Evolutionary conservation across 805 yeast genomes (phyloP).

Genomic region (Saccharomycopsis oosterbeekiorum): DNA sequence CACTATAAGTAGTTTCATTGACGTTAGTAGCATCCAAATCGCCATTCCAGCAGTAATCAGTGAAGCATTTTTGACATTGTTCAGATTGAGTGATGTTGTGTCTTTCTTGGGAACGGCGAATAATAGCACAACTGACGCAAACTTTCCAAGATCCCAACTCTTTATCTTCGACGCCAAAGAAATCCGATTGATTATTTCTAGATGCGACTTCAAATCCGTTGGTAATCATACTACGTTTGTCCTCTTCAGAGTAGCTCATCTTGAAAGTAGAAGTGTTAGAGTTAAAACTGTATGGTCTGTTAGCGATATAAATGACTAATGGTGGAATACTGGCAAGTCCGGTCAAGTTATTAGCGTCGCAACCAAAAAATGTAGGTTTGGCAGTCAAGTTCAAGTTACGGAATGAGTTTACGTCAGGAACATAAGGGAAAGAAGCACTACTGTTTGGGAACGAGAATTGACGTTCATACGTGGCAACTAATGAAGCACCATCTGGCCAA

Average conservation of each 20-base stretch:
- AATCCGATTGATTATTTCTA: slow-evolving; percentile 50
- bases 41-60: slow-evolving; percentile 74
- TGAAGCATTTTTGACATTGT: slow-evolving; percentile 66
- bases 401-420: slow-evolving; percentile 61
- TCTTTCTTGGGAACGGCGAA: slow-evolving; percentile 71
- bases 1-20: background rate
- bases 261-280: slow-evolving; percentile 70
- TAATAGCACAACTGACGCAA: slow-evolving; percentile 76
- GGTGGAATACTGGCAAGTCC: slow-evolving; percentile 41
- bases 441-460: slow-evolving; percentile 45
- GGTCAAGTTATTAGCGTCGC: slow-evolving; percentile 37
- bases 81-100: slow-evolving; percentile 44
- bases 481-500: slow-evolving; percentile 67
- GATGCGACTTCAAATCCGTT: slow-evolving; percentile 71
- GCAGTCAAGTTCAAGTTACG: slow-evolving; percentile 49
- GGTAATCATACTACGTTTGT: slow-evolving; percentile 47
- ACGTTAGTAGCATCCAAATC: background rate
- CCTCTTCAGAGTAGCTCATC: slow-evolving; percentile 49
- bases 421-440: slow-evolving; percentile 56
- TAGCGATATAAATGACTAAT: slow-evolving; percentile 67
- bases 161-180: background rate
- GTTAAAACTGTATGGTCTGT: slow-evolving; percentile 51
- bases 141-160: slow-evolving; percentile 54
- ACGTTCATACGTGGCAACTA: slow-evolving; percentile 46
- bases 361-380: slow-evolving; percentile 76